A percentile compares a stretch with the other conserved stretches of the same genome.
Conservation (phyloP, 2,329 filamentous ascomycete species). For the Aspergillus sojae region DNA sequence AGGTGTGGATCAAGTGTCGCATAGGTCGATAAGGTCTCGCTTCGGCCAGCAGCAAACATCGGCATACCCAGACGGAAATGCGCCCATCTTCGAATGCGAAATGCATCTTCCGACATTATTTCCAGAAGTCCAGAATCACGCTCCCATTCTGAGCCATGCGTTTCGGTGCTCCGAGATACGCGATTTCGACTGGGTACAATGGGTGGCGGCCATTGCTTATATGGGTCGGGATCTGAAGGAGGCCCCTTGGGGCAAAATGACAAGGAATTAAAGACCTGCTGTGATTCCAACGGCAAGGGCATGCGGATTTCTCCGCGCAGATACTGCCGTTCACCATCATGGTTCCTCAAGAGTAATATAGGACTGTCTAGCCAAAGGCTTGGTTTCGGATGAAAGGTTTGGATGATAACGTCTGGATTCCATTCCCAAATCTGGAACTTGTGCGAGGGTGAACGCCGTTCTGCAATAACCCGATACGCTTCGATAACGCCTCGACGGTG, state of each 20-base stretch:
- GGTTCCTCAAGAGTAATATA: constrained; percentile 60
- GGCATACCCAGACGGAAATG: constrained; percentile 60
- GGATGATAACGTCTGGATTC: constrained; percentile 68
- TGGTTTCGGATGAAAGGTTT: constrained; percentile 71
- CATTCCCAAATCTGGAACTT: constrained; percentile 66
- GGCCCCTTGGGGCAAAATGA: constrained; percentile 60
- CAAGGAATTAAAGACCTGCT: constrained; percentile 67
- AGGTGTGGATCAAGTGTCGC: constrained; percentile 72
- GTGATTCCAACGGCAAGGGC: constrained; percentile 55
- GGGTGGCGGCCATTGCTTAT: constrained; percentile 74
- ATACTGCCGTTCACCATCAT: constrained; percentile 22
- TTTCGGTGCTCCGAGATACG: constrained; percentile 54
- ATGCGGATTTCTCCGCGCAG: constrained; percentile 52
- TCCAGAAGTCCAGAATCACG: constrained; percentile 55
- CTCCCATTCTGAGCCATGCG: constrained; percentile 46
- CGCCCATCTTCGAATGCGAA: constrained; percentile 77
- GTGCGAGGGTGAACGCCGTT: constrained; percentile 51
- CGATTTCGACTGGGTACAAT: constrained; percentile 67
- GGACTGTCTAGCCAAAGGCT: constrained; percentile 75
- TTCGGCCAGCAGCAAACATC: constrained; percentile 26
- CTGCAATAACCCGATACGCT: constrained; percentile 74
- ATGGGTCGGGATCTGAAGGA: constrained; percentile 46
- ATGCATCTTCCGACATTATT: constrained; percentile 70
- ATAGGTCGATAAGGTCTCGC: constrained; percentile 60
- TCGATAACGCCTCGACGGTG: constrained; percentile 74